Evolutionary conservation across 306 rosid genomes (phyloP), one percentile per base, ranked within the genome.

Genomic region (Luffa aegyptiaca): DNA sequence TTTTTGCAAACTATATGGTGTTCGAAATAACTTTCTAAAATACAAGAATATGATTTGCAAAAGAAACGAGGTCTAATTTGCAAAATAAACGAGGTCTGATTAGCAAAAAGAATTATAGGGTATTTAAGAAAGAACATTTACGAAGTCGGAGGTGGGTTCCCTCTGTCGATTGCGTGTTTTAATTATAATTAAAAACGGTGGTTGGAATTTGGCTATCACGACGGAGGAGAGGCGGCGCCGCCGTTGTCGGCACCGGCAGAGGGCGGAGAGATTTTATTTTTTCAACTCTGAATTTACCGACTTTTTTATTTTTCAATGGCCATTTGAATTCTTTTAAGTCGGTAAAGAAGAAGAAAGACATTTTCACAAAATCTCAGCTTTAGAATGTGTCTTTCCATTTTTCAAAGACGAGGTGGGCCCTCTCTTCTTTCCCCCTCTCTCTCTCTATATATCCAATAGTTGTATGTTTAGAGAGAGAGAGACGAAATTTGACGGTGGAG

Each of bases 261-360:
- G 65, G 13, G 13, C 31, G 33, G 63, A 42, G 75, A 41, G 17
- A 3, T 26, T 26, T 16, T 39, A 3, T 68, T 18, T 36, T 7
- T 65, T 17, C 71, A 14, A 64, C 46, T 66, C 33, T 42, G 26
- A 8, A 18, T 8, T 66, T 66, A 66, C 73, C 49, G 14, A 66
- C 48, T 37, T 17, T 39, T 4, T 62, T 0, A 4, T 63, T 63
- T 35, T 68, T 41, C 53, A 42, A n/a, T 10, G 51, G 49, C 33
- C 3, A 3, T 66, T 66, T 66, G 74, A 66, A 66, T 51, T 66
- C 74, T 66, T 66, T 66, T 51, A 66, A 66, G 74, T 66, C 74
- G 74, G 74, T 41, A n/a, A 66, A 64, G 71, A 36, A 66, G 49
- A 39, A 8, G 7, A 39, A 39, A 8, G 7, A 39, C 11, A 36